Evolutionary conservation across 306 rosid species (phyloP).

Genomic region (Arachis stenosperma): DNA sequence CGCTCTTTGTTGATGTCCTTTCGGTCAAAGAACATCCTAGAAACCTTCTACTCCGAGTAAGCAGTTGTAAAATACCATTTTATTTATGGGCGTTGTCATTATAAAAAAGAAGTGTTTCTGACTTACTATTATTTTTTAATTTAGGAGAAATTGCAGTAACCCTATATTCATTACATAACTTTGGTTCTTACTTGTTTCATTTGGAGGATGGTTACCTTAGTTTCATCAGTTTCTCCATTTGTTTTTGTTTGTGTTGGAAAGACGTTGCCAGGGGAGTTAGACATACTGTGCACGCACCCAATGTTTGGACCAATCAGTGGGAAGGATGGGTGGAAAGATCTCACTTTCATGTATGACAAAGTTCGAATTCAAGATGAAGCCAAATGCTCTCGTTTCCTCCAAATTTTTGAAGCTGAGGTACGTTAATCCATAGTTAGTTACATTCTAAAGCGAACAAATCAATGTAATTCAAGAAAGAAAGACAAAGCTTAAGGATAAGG

Average conservation of each 20-base stretch:
- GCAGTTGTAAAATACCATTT: too few relatives aligned
- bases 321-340: slow-evolving; percentile 64
- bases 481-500: too few relatives aligned
- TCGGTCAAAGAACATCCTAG: slow-evolving; percentile 74
- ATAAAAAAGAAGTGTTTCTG: too few relatives aligned
- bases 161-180: neutral
- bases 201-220: neutral
- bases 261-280: slow-evolving; percentile 57
- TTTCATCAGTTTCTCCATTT: neutral
- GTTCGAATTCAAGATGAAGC: slow-evolving; percentile 64
- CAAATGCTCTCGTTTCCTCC: slow-evolving; percentile 56
- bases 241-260: slow-evolving; percentile 4
- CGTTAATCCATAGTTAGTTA: neutral
- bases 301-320: slow-evolving; percentile 74
- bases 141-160: neutral
- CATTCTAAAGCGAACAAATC: neutral
- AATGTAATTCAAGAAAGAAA: too few relatives aligned
- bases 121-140: too few relatives aligned
- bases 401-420: slow-evolving; percentile 60
- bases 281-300: slow-evolving; percentile 70
- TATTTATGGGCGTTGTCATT: too few relatives aligned
- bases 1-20: slow-evolving; percentile 67
- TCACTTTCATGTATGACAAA: slow-evolving; percentile 59
- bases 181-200: neutral
- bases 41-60: slow-evolving; percentile 41